Conservation (phyloP, 108 stramenopile species). For the Pseudonitzschia delicatissima region DNA sequence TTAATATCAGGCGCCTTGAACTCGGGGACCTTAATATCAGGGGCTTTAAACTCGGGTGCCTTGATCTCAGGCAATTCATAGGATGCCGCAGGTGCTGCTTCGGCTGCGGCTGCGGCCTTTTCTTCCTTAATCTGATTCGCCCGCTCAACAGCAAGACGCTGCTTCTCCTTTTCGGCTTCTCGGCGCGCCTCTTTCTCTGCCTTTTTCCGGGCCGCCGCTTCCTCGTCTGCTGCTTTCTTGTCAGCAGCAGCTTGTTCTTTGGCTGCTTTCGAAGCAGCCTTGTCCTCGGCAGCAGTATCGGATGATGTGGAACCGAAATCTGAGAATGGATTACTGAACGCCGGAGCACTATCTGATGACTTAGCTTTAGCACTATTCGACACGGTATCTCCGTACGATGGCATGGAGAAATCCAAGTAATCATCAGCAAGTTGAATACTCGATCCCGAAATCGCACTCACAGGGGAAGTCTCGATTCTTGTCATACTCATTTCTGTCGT, state of each 20-base stretch:
- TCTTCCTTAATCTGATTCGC: conserved; percentile 22
- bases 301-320: conserved; percentile 41
- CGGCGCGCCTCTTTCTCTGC: conserved; percentile 42
- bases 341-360: conserved; percentile 31
- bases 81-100: conserved; percentile 23
- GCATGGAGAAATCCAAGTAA: conserved; percentile 76
- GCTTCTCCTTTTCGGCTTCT: conserved; percentile 41
- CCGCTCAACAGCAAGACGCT: conserved; percentile 32
- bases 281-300: conserved; percentile 25
- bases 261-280: conserved; percentile 45
- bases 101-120: conserved; percentile 22
- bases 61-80: not conserved
- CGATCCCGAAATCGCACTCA: conserved; percentile 22
- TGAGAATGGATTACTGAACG: conserved; percentile 35
- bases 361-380: conserved; percentile 16
- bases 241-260: conserved; percentile 51
- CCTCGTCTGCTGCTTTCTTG: conserved; percentile 43
- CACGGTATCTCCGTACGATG: conserved; percentile 57
- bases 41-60: conserved; percentile 1
- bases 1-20: conserved; percentile 22
- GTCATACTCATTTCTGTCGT: not conserved
- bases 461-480: not conserved
- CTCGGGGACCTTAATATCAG: conserved; percentile 16
- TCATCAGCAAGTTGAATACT: conserved; percentile 34
- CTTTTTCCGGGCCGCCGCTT: conserved; percentile 44